A percentile compares a stretch with the other conserved stretches of the same genome.
phyloP scores from a whole-genome alignment of 2,329 filamentous ascomycete genomes.

The Sphaceloma murrayae region DNA sequence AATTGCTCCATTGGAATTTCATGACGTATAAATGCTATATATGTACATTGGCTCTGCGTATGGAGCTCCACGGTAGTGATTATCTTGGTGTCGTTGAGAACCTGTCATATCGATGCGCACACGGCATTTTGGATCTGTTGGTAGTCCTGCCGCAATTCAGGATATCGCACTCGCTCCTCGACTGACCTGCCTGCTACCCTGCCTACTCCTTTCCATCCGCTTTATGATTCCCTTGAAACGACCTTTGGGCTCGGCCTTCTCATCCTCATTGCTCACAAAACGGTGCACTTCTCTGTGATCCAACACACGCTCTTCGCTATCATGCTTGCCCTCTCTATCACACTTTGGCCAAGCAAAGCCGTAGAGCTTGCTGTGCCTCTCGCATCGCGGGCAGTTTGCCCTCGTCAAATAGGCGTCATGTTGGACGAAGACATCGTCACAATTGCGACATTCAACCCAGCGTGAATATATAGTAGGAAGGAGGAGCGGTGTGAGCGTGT shows the following conservation, averaged over 20 bases:
- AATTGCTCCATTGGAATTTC: too few relatives aligned
- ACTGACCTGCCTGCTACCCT: constrained; percentile 19
- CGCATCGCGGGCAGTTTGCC: constrained; percentile 80
- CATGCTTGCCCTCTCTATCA: constrained; percentile 62
- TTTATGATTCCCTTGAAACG: constrained; percentile 26
- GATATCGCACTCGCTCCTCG: not conserved
- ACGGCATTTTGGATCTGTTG: too few relatives aligned
- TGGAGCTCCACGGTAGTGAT: too few relatives aligned
- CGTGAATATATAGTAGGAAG: constrained; percentile 65
- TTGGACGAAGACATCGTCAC: constrained; percentile 74
- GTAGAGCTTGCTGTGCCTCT: constrained; percentile 91
- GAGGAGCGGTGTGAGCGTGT: constrained; percentile 68
- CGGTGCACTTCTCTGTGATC: constrained; percentile 84
- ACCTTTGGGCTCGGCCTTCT: constrained; percentile 28
- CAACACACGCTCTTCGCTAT: constrained; percentile 59
- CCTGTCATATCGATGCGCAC: too few relatives aligned
- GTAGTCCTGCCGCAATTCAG: too few relatives aligned
- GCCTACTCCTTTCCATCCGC: constrained; percentile 23
- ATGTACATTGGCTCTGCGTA: too few relatives aligned
- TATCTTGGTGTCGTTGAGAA: too few relatives aligned
- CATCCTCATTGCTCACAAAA: constrained; percentile 54
- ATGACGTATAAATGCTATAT: too few relatives aligned
- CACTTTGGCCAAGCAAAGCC: constrained; percentile 96
- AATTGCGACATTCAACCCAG: constrained; percentile 86
- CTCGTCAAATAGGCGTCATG: constrained; percentile 78